These are phyloP conservation scores for Annona cherimola DNA, from an alignment of 164 flowering plant species.

Conservation along the genomic window DNA sequence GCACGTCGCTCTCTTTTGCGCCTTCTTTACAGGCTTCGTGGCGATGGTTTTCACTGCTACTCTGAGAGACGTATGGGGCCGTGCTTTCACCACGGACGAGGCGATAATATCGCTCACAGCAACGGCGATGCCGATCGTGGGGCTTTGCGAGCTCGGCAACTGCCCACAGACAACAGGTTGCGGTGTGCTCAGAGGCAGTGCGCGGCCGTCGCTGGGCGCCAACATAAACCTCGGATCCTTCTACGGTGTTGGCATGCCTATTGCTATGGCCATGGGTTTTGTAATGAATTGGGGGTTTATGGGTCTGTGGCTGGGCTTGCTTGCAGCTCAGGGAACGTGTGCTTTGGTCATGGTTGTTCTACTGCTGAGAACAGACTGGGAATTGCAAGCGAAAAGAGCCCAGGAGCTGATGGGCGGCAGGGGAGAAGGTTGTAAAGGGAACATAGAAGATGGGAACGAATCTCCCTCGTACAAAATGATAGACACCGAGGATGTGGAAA, in stretches of 20 bases:
- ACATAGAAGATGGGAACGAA: neutral
- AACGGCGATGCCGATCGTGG: slow-evolving; percentile 45
- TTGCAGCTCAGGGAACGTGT: slow-evolving; percentile 21
- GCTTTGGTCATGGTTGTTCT: slow-evolving; percentile 12
- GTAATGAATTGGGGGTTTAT: slow-evolving; percentile 14
- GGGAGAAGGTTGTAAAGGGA: neutral
- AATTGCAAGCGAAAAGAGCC: slow-evolving; percentile 18
- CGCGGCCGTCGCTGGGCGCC: slow-evolving; percentile 51
- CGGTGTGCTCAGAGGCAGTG: slow-evolving; percentile 60
- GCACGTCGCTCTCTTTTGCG: slow-evolving; percentile 27
- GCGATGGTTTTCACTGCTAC: slow-evolving; percentile 35
- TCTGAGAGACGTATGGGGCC: slow-evolving; percentile 45
- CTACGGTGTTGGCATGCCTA: slow-evolving; percentile 58
- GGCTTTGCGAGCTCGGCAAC: slow-evolving; percentile 66
- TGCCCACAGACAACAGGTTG: slow-evolving; percentile 62
- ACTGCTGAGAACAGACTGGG: slow-evolving; percentile 23
- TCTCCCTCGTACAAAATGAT: neutral
- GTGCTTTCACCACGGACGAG: slow-evolving; percentile 35
- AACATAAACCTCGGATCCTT: slow-evolving; percentile 51
- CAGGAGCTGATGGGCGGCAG: slow-evolving; percentile 14
- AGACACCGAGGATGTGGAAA: neutral
- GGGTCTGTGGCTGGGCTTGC: slow-evolving; percentile 26
- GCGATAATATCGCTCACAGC: slow-evolving; percentile 33
- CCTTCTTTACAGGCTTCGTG: slow-evolving; percentile 27
- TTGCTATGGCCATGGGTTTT: slow-evolving; percentile 33